Evolutionary conservation across 1,139 yeast genomes (phyloP).

Genomic region (Eremothecium cymbalariae): DNA sequence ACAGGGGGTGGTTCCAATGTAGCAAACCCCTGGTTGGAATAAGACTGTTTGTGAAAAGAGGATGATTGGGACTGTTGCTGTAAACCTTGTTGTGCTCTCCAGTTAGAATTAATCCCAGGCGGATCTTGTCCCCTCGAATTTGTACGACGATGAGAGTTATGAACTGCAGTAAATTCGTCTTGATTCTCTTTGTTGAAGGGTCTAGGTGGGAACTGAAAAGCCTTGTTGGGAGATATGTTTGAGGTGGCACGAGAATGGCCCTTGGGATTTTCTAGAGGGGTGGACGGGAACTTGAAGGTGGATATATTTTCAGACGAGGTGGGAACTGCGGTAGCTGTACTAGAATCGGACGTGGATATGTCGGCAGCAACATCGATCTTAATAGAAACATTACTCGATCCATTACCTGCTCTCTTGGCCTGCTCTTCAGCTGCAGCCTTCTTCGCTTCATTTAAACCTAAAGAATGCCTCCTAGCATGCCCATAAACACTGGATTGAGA

Average conservation of each 20-base stretch:
- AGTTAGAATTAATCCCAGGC: conserved; percentile 53
- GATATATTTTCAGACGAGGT: conserved; percentile 15
- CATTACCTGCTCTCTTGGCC: conserved; percentile 41
- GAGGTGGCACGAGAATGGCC: conserved; percentile 14
- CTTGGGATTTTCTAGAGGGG: conserved; percentile 32
- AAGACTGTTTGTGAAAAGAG: conserved; percentile 25
- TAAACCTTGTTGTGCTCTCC: conserved; percentile 43
- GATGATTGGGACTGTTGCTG: conserved; percentile 17
- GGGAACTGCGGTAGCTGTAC: conserved; percentile 5
- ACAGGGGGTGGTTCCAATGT: conserved; percentile 45
- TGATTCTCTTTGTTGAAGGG: conserved; percentile 18
- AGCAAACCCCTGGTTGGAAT: conserved; percentile 28
- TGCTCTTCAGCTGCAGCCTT: conserved; percentile 93
- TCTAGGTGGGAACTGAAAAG: conserved; percentile 27
- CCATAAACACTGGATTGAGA: conserved; percentile 40
- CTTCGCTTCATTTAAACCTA: conserved; percentile 92
- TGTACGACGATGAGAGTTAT: conserved; percentile 34
- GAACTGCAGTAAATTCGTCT: conserved; percentile 28
- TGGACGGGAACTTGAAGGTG: conserved; percentile 35
- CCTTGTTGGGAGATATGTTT: conserved; percentile 31
- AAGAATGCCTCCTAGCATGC: conserved; percentile 83
- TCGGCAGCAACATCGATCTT: conserved; percentile 14
- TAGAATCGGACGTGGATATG: conserved; percentile 7
- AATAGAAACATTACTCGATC: conserved; percentile 14
- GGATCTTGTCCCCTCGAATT: conserved; percentile 35